These are phyloP conservation scores for Aspergillus hortae DNA, from an alignment of 2,329 filamentous ascomycete species.

Conservation along the genomic window DNA sequence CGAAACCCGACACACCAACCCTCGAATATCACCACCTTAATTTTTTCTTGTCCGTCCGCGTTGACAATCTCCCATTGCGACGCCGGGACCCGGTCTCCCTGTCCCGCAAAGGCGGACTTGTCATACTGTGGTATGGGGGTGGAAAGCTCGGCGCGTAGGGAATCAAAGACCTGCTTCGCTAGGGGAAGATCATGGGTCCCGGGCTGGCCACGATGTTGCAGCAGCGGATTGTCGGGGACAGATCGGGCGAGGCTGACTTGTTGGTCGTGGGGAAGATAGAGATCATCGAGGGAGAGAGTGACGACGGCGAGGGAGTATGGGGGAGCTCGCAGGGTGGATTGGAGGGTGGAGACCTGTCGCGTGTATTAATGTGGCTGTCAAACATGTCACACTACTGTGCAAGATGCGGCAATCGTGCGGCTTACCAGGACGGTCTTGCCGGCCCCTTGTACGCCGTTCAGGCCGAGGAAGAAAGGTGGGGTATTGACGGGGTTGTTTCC, in stretches of 20 bases:
- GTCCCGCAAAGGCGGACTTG: slow-evolving; percentile 72
- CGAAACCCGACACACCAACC: slow-evolving; percentile 90
- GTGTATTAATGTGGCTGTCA: too few species aligned
- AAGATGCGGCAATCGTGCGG: too few species aligned
- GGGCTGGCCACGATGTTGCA: slow-evolving; percentile 80
- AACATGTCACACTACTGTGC: too few species aligned
- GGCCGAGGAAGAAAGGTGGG: slow-evolving; percentile 76
- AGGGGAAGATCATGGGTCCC: slow-evolving; percentile 76
- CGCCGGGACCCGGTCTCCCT: slow-evolving; percentile 68
- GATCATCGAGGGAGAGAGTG: slow-evolving; percentile 81
- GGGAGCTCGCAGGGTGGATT: slow-evolving; percentile 55
- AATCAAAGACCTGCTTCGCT: slow-evolving; percentile 59
- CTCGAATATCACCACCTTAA: slow-evolving; percentile 74
- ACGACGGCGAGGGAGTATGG: slow-evolving; percentile 61
- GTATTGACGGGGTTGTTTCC: slow-evolving; percentile 29
- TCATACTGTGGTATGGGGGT: slow-evolving; percentile 73
- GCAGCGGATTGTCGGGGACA: slow-evolving; percentile 68
- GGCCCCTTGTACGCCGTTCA: slow-evolving; percentile 88
- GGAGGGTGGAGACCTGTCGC: slow-evolving; percentile 57
- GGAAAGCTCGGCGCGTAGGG: slow-evolving; percentile 50
- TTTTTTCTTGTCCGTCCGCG: slow-evolving; percentile 26
- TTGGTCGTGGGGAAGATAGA: slow-evolving; percentile 72
- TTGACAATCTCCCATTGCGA: slow-evolving; percentile 58
- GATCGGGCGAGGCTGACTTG: slow-evolving; percentile 63
- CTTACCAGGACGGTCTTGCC: slow-evolving; percentile 84